A percentile compares a stretch with the other conserved stretches of the same genome.
These are phyloP conservation scores for Botryosphaeria dothidea DNA, from an alignment of 2,329 filamentous ascomycete species.

Conservation along the genomic window DNA sequence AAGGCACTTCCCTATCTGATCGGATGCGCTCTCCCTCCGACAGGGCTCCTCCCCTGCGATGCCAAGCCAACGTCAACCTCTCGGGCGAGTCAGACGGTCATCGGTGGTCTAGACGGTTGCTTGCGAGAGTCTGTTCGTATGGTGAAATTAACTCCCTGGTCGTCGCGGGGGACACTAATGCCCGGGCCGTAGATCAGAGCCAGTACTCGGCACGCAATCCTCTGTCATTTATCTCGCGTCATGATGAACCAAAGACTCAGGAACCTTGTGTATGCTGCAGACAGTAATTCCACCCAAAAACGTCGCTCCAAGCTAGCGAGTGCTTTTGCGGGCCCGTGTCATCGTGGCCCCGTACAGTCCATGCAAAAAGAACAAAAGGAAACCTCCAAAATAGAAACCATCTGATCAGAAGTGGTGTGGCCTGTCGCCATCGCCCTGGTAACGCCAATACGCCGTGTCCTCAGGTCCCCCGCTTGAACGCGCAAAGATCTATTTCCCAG, in stretches of 20 bases:
- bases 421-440: neutral
- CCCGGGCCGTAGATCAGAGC: conserved; percentile 1
- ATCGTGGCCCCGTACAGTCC: neutral
- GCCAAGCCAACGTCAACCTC: neutral
- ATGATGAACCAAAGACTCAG: neutral
- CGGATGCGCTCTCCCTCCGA: neutral
- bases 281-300: conserved; percentile 1
- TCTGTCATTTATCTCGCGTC: conserved; percentile 3
- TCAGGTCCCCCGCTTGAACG: conserved; percentile 16
- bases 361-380: conserved; percentile 6
- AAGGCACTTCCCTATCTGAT: neutral
- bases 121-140: conserved; percentile 8
- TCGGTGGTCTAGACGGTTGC: neutral
- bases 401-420: neutral
- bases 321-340: conserved; percentile 9
- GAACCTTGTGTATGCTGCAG: neutral
- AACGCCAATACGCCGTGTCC: conserved; percentile 8
- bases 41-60: neutral
- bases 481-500: conserved; percentile 13
- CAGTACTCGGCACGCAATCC: neutral
- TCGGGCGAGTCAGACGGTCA: neutral
- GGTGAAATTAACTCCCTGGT: conserved; percentile 6
- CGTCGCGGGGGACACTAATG: neutral
- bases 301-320: conserved; percentile 9
- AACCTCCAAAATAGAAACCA: neutral